A percentile compares a stretch with the other conserved stretches of the same genome.
phyloP scores from a whole-genome alignment of 1,284 basidiomycete genomes.

The Cutaneotrichosporon mucoides region DNA sequence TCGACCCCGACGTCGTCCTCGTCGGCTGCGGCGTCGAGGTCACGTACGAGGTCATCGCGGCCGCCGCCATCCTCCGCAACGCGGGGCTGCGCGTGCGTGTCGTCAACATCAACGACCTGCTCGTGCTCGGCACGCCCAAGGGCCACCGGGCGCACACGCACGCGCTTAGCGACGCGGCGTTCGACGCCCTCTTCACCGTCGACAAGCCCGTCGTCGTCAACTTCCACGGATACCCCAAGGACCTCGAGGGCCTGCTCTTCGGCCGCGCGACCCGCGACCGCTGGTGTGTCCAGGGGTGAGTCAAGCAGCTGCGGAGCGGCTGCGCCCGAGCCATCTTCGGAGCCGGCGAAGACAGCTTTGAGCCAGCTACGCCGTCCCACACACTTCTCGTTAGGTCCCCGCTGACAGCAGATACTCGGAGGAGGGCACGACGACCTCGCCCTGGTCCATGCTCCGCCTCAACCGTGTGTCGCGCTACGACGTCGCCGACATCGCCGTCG shows the following conservation, averaged over 20 bases:
- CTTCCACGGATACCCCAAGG: conserved; percentile 63
- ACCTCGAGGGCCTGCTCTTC: conserved; percentile 46
- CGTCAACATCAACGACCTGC: conserved; percentile 61
- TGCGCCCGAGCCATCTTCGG: no score
- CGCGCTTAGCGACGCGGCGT: conserved; percentile 61
- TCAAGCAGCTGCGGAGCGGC: no score
- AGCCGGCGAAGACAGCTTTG: no score
- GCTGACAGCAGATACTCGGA: conserved; percentile 41
- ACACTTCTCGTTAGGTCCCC: background rate
- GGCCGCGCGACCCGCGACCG: conserved; percentile 44
- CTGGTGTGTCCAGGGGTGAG: conserved; percentile 18
- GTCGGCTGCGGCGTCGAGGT: conserved; percentile 52
- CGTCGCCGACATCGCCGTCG: conserved; percentile 49
- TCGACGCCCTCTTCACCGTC: conserved; percentile 65
- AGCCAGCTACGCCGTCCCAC: background rate
- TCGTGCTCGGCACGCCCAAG: conserved; percentile 53
- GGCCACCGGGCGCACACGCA: conserved; percentile 51
- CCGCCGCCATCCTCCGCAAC: conserved; percentile 67
- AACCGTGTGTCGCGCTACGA: conserved; percentile 52
- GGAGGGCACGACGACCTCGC: conserved; percentile 53
- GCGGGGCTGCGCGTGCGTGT: conserved; percentile 67
- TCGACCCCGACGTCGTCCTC: conserved; percentile 54
- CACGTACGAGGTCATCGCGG: conserved; percentile 55
- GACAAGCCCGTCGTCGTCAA: conserved; percentile 71
- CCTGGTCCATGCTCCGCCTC: conserved; percentile 52